phyloP scores from a whole-genome alignment of 208 protist genomes.

The Leishmania turanica region DNA sequence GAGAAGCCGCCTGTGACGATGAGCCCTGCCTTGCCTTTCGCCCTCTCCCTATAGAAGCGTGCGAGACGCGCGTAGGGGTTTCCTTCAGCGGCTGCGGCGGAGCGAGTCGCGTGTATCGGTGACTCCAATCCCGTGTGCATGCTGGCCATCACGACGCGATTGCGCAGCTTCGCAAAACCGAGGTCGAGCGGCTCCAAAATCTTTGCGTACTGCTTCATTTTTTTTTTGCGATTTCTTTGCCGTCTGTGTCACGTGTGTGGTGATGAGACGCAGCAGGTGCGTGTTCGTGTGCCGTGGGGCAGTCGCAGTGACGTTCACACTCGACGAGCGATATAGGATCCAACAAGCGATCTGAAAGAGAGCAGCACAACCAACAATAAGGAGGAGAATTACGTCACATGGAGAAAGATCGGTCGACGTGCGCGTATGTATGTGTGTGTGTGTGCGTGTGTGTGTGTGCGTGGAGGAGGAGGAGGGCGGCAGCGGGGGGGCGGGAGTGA shows the following conservation, averaged over 20 bases:
- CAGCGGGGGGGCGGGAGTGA: background rate
- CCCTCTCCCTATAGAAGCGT: constrained; percentile 83
- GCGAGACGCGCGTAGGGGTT: constrained; percentile 69
- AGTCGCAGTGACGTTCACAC: background rate
- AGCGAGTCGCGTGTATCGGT: constrained; percentile 18
- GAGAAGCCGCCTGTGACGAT: constrained; percentile 91
- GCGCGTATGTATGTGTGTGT: background rate
- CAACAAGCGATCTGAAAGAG: background rate
- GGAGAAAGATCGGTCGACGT: background rate
- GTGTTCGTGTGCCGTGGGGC: background rate
- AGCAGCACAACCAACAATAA: background rate
- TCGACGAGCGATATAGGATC: background rate
- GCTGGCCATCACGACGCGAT: constrained; percentile 85
- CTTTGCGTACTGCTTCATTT: constrained; percentile 21
- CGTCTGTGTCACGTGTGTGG: background rate
- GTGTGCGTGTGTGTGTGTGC: too few relatives aligned
- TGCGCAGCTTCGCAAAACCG: constrained; percentile 59
- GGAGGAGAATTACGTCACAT: background rate
- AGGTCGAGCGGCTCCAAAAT: constrained; percentile 75
- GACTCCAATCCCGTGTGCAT: constrained; percentile 84
- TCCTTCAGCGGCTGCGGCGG: constrained; percentile 29
- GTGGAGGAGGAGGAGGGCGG: too few relatives aligned
- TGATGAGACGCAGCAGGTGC: background rate
- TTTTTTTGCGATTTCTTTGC: background rate
- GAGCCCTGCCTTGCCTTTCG: constrained; percentile 83